Evolutionary conservation across 2,329 filamentous ascomycete genomes (phyloP).

Genomic region (Aspergillus pseudoglaucus): DNA sequence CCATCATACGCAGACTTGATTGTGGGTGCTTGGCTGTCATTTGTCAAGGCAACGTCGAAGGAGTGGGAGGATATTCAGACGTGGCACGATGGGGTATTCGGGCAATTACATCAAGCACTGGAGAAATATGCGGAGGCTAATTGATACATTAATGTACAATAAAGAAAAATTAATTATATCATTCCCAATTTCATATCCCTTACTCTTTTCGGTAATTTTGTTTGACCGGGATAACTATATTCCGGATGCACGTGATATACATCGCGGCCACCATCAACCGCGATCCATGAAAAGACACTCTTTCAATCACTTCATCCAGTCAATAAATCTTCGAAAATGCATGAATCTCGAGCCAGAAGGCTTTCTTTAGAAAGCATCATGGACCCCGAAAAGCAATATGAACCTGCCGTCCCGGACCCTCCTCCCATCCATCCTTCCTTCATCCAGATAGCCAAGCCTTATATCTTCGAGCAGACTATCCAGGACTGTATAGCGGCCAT

Average conservation of each 20-base stretch:
- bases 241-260: not conserved
- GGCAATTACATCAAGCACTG: constrained; percentile 4
- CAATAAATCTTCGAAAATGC: not conserved
- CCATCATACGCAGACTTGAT: constrained; percentile 52
- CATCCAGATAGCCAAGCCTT: constrained; percentile 63
- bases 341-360: not conserved
- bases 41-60: constrained; percentile 21
- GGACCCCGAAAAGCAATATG: constrained; percentile 16
- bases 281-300: not conserved
- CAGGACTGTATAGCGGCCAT: constrained; percentile 64
- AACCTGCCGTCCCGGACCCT: constrained; percentile 13
- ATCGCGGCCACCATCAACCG: not conserved
- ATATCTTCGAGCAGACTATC: constrained; percentile 74
- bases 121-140: constrained; percentile 5
- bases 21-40: constrained; percentile 51
- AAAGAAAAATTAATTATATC: too few species aligned
- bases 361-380: constrained; percentile 7
- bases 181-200: too few species aligned
- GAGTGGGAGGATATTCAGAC: constrained; percentile 6
- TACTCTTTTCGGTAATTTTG: too few species aligned
- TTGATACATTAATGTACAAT: not conserved
- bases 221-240: not conserved
- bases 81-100: constrained; percentile 6
- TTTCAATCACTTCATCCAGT: not conserved
- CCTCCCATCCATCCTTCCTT: constrained; percentile 55